Conservation (phyloP, 352 stramenopile genomes). For the Phytophthora citricola region DNA sequence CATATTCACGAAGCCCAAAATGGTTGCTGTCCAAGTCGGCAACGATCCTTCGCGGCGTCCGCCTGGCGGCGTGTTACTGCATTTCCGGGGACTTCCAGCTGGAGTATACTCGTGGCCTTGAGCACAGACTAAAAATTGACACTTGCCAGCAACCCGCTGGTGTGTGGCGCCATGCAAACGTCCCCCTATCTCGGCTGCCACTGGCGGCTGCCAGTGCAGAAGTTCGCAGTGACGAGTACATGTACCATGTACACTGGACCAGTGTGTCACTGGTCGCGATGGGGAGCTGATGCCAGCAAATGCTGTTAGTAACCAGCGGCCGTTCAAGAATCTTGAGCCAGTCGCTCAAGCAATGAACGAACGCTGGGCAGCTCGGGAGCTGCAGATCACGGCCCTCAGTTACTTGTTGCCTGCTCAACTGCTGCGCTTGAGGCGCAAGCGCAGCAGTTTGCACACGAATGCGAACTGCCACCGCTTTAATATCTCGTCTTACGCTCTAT, state of each 20-base stretch:
- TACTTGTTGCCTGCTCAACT: too few relatives aligned
- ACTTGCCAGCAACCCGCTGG: not conserved
- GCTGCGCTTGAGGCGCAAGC: too few relatives aligned
- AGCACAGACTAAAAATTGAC: constrained; percentile 7
- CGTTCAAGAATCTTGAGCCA: too few relatives aligned
- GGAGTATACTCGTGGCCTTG: constrained; percentile 10
- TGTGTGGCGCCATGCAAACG: not conserved
- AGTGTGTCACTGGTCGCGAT: too few relatives aligned
- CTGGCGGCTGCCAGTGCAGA: too few relatives aligned
- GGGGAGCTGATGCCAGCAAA: too few relatives aligned
- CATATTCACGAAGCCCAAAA: constrained; percentile 5
- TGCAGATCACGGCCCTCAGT: too few relatives aligned
- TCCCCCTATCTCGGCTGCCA: not conserved
- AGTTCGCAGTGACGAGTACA: too few relatives aligned
- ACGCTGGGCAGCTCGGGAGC: too few relatives aligned
- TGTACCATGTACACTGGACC: too few relatives aligned
- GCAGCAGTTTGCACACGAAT: not conserved
- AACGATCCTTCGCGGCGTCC: constrained; percentile 7
- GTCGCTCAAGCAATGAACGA: too few relatives aligned
- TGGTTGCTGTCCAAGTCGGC: not conserved
- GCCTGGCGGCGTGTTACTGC: constrained; percentile 24
- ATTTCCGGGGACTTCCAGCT: constrained; percentile 17
- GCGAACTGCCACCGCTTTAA: not conserved
- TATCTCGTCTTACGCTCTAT: not conserved
- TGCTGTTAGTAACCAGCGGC: too few relatives aligned